Evolutionary conservation across 2,329 filamentous ascomycete species (phyloP), one percentile per base, ranked within the genome.

Genomic region (Penicillium sp.): DNA sequence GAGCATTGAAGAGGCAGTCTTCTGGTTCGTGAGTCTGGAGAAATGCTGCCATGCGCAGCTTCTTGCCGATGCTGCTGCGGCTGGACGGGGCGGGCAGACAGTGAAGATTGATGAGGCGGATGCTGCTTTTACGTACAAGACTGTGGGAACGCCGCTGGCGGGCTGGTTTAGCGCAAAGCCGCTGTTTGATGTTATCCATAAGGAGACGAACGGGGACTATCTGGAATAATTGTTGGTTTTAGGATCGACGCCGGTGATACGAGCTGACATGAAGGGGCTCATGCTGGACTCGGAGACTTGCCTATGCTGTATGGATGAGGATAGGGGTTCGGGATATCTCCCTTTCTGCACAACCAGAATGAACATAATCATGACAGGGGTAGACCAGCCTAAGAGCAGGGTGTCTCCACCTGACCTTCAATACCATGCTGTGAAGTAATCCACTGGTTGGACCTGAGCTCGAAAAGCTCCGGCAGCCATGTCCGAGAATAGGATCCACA

Each of bases 111-210:
- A 82, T 9, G 84, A 89, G 1, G 85, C 86, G 53, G 89, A 92
- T 70, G 89, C 89, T 1, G 77, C 72, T 16, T 89, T 84, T 67
- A 92, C 89, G 0, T 87, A 85, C 67, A 85, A 88, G 74, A 82
- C 84, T 0, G 79, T 91, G 3, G 89, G 89, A 0, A 83, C 79
- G 0, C 79, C 83, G 16, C 69, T 72, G 36, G 87, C 85, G 0
- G 89, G 89, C 0, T 91, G 84, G 81, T 92, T 92, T 70, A 86
- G 82, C 66, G 89, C 87, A 6, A 87, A 87, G 77, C 89, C 89
- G 16, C 66, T 88, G 62, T 92, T 92, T 76, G 88, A 91, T 77
- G 75, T 90, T 41, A 84, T 89, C 61, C 83, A 87, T 67, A 82
- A 82, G 70, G 85, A 88, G 75, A 84, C 82, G 2, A 77, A 77